Conservation (phyloP, 169 alveolate species). For the Plasmodium vivax region DNA sequence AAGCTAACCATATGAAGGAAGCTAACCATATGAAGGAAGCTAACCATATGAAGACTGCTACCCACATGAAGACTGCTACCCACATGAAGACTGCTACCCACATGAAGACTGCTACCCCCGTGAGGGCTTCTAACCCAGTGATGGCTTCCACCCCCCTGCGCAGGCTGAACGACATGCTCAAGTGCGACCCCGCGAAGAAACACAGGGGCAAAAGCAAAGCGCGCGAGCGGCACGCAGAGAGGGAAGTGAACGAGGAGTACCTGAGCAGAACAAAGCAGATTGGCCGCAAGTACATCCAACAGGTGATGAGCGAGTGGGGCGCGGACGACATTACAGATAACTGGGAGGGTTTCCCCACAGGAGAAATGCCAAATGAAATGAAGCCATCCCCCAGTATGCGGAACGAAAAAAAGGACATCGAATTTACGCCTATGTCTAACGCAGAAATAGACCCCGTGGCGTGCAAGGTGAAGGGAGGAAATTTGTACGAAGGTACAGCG, state of each 20-base stretch:
- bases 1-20: background rate
- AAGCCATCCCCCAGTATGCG: background rate
- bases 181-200: background rate
- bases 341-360: background rate
- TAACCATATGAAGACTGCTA: background rate
- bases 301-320: conserved; percentile 13
- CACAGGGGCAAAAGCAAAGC: background rate
- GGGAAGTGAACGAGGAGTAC: conserved; percentile 8
- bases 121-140: background rate
- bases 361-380: background rate
- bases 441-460: background rate
- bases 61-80: background rate
- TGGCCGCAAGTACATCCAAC: conserved; percentile 33
- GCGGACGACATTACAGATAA: background rate
- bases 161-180: conserved; percentile 1
- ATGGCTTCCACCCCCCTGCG: background rate
- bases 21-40: background rate
- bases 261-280: background rate
- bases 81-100: background rate
- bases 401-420: conserved; percentile 25
- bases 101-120: background rate
- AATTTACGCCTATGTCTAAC: conserved; percentile 5
- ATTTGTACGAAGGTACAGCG: conserved; percentile 50
- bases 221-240: background rate
- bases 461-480: conserved; percentile 64